These are phyloP conservation scores for Spinacia oleracea DNA, from an alignment of 179 eudicot species.

Conservation along the genomic window DNA sequence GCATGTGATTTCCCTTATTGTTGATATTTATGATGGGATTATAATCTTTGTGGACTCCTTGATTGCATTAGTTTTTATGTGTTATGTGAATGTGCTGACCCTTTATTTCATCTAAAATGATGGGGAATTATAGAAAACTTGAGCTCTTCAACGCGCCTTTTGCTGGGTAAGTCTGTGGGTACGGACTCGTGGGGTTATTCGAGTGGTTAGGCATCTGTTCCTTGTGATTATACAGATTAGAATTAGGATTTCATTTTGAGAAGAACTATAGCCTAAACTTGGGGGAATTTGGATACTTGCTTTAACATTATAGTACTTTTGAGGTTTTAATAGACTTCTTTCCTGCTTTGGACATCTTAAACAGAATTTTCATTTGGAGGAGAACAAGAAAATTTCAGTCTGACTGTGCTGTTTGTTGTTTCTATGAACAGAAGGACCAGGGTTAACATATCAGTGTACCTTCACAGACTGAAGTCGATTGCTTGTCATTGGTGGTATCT, in stretches of 20 bases:
- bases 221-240: background rate
- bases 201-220: background rate
- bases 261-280: background rate
- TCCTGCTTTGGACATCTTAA: background rate
- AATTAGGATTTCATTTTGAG: background rate
- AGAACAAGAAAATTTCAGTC: background rate
- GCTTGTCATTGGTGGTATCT: slow-evolving; percentile 5
- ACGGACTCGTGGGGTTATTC: background rate
- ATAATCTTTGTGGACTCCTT: background rate
- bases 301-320: background rate
- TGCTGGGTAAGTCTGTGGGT: background rate
- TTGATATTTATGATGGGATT: background rate
- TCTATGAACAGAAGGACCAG: slow-evolving; percentile 26
- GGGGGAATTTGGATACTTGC: background rate
- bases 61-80: background rate
- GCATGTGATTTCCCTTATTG: background rate
- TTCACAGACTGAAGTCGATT: slow-evolving; percentile 3
- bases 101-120: background rate
- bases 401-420: slow-evolving; percentile 24
- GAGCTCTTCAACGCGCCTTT: background rate
- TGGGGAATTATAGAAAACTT: background rate
- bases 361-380: background rate
- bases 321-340: background rate
- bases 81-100: background rate
- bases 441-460: background rate